These are phyloP conservation scores for Lactifluus echinatus DNA, from an alignment of 768 basidiomycete species.

Conservation along the genomic window DNA sequence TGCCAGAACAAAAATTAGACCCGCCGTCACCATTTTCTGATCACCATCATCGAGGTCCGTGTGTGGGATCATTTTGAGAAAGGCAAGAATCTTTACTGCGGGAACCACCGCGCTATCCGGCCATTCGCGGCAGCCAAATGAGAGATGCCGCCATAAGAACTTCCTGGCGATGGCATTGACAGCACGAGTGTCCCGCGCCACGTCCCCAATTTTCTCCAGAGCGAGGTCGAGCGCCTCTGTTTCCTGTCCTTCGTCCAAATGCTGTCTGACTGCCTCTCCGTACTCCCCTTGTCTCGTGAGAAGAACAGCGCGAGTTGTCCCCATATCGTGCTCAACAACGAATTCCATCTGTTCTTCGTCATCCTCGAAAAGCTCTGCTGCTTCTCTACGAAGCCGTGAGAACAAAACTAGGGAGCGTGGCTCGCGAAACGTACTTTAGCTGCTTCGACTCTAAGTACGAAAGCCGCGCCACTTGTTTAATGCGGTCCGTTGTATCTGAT, in stretches of 20 bases:
- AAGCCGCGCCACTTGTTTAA: slow-evolving; percentile 2
- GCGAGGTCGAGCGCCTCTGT: slow-evolving; percentile 41
- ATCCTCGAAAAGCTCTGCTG: slow-evolving; percentile 38
- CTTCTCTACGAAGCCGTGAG: slow-evolving; percentile 32
- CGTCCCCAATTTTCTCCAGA: slow-evolving; percentile 27
- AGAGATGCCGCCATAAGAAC: slow-evolving; percentile 29
- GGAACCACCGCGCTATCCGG: not conserved
- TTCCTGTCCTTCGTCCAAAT: slow-evolving; percentile 38
- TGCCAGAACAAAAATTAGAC: not conserved
- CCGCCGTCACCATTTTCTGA: not conserved
- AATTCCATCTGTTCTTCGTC: slow-evolving; percentile 49
- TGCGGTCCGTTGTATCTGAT: slow-evolving; percentile 7
- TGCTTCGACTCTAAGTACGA: slow-evolving; percentile 4
- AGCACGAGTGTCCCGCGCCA: slow-evolving; percentile 23
- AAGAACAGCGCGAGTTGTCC: slow-evolving; percentile 38
- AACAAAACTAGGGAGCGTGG: not conserved
- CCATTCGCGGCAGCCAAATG: slow-evolving; percentile 12
- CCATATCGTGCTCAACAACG: slow-evolving; percentile 45
- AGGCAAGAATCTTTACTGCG: not conserved
- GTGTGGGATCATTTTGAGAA: not conserved
- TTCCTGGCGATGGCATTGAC: slow-evolving; percentile 28
- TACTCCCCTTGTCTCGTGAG: slow-evolving; percentile 35
- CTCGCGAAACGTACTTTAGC: slow-evolving; percentile 5
- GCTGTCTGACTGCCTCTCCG: slow-evolving; percentile 44
- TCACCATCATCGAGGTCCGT: not conserved